Evolutionary conservation across 768 basidiomycete genomes (phyloP).

Genomic region (Lactarius psammicola): DNA sequence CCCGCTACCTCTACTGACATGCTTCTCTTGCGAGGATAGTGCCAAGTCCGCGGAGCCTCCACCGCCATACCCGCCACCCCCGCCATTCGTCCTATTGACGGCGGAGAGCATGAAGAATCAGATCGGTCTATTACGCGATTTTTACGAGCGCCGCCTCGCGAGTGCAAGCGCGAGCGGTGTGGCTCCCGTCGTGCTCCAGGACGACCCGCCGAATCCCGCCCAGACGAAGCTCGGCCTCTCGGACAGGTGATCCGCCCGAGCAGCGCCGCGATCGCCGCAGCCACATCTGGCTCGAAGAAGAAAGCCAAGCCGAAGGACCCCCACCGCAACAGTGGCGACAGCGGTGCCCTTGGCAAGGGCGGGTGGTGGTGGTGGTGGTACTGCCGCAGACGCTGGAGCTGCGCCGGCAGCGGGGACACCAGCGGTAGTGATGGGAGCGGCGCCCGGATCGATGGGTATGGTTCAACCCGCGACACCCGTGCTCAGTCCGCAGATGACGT

Average conservation of each 20-base stretch:
- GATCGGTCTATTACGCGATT: constrained; percentile 79
- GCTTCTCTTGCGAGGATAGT: constrained; percentile 35
- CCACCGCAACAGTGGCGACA: background rate
- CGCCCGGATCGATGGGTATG: background rate
- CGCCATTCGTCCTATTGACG: constrained; percentile 72
- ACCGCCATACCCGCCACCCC: constrained; percentile 82
- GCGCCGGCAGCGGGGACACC: background rate
- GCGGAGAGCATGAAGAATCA: constrained; percentile 66
- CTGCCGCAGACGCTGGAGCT: background rate
- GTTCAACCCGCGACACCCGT: constrained; percentile 7
- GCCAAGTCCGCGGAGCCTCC: constrained; percentile 71
- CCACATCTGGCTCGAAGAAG: constrained; percentile 59
- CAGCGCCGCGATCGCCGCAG: constrained; percentile 39
- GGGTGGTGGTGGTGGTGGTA: background rate
- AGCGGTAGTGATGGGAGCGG: background rate
- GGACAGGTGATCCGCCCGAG: constrained; percentile 67
- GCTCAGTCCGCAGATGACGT: background rate
- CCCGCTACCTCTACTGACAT: constrained; percentile 6
- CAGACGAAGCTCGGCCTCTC: constrained; percentile 78
- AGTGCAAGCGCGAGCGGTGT: constrained; percentile 10
- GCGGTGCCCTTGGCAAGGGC: background rate
- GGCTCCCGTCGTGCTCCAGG: constrained; percentile 47
- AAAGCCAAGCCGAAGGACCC: constrained; percentile 41
- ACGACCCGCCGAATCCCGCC: constrained; percentile 57
- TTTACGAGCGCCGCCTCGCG: constrained; percentile 61